A percentile compares a stretch with the other conserved stretches of the same genome.
Conservation (phyloP, 208 protist species). For the Naegleria fowleri region DNA sequence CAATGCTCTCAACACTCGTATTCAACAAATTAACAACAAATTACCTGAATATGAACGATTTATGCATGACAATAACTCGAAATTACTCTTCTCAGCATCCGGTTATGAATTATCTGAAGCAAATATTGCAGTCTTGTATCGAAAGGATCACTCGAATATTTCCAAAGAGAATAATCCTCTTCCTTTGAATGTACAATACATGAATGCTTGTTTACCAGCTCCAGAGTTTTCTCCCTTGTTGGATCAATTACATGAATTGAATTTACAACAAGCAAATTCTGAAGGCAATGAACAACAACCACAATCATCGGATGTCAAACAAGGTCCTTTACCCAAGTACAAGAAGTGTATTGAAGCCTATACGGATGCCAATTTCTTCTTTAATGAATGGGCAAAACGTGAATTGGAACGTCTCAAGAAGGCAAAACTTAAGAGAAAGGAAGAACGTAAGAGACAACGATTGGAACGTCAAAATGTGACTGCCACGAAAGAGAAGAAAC, state of each 20-base stretch:
- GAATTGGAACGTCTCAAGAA: slow-evolving; percentile 3
- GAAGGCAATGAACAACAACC: too few relatives aligned
- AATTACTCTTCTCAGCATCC: not conserved
- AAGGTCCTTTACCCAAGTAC: not conserved
- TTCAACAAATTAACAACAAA: not conserved
- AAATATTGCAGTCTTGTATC: not conserved
- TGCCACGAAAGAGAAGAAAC: not conserved
- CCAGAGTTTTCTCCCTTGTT: not conserved
- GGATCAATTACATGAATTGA: not conserved
- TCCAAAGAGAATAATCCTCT: not conserved
- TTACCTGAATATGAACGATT: not conserved
- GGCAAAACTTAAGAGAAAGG: slow-evolving; percentile 15
- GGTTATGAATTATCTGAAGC: not conserved
- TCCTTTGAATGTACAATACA: not conserved
- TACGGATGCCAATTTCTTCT: slow-evolving; percentile 10
- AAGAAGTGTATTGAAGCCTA: not conserved
- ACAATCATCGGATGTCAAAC: too few relatives aligned
- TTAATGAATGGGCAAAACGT: not conserved
- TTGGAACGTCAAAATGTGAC: not conserved
- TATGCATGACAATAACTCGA: not conserved
- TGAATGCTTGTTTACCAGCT: not conserved
- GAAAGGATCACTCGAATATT: not conserved
- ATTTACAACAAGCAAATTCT: not conserved
- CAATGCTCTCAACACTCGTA: not conserved
- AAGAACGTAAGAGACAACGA: not conserved